phyloP scores from a whole-genome alignment of 2,329 filamentous ascomycete species.

The Pestalotiopsis sp. region DNA sequence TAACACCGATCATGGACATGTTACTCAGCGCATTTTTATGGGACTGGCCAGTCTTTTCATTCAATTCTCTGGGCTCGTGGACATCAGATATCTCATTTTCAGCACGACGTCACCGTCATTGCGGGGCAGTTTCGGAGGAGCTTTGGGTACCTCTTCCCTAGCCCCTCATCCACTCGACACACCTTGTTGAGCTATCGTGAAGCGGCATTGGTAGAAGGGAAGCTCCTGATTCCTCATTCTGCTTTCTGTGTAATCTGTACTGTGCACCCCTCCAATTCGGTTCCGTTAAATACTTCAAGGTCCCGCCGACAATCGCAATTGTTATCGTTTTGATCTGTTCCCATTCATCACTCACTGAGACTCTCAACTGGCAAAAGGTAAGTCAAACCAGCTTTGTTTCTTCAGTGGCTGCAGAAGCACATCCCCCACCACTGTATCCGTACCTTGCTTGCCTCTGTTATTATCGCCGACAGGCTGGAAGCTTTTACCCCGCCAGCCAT shows the following conservation, averaged over 20 bases:
- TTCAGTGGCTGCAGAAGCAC: background rate
- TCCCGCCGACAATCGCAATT: background rate
- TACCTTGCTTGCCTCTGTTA: background rate
- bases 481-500: slow-evolving; percentile 4
- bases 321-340: background rate
- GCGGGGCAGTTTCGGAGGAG: slow-evolving; percentile 4
- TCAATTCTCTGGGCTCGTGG: background rate
- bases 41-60: background rate
- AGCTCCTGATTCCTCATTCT: slow-evolving; percentile 3
- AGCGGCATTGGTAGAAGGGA: background rate
- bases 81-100: background rate
- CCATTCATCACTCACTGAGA: too few relatives aligned
- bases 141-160: too few relatives aligned
- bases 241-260: background rate
- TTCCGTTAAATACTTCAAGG: too few relatives aligned
- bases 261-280: background rate
- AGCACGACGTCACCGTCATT: slow-evolving; percentile 1
- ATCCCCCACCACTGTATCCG: background rate
- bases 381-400: background rate
- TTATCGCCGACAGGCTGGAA: background rate
- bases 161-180: background rate
- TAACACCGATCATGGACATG: background rate
- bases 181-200: slow-evolving; percentile 3
- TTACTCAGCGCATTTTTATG: background rate
- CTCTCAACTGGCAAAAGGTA: background rate